These are phyloP conservation scores for Dendrobium nobile DNA, from an alignment of 106 monocot species.

Conservation along the genomic window DNA sequence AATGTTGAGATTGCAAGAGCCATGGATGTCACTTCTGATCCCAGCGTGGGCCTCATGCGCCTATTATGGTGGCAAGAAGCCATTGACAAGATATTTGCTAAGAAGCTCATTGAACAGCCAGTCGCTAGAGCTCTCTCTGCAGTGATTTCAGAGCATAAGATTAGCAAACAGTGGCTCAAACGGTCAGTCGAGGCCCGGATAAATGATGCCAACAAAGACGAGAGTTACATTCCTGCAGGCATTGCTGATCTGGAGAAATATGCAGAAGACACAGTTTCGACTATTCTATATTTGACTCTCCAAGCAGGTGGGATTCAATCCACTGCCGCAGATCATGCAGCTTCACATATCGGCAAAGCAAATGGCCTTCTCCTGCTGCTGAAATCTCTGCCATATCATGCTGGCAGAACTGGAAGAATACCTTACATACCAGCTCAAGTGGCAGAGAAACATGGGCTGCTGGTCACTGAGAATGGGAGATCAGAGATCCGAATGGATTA, in stretches of 20 bases:
- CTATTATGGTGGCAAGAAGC: conserved; percentile 93
- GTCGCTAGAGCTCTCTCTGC: conserved; percentile 67
- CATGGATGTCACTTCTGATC: conserved; percentile 81
- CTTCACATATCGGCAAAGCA: conserved; percentile 91
- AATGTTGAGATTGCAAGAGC: conserved; percentile 83
- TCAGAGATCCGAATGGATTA: conserved; percentile 45
- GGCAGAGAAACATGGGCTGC: conserved; percentile 55
- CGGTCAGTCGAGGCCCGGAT: conserved; percentile 73
- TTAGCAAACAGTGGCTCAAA: conserved; percentile 85
- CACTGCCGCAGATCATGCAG: conserved; percentile 82
- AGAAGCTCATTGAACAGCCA: conserved; percentile 70
- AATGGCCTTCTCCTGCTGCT: conserved; percentile 74
- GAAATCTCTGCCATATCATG: conserved; percentile 80
- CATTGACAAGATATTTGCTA: conserved; percentile 54
- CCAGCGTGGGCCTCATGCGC: conserved; percentile 85
- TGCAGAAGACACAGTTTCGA: conserved; percentile 72
- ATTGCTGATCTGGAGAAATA: conserved; percentile 66
- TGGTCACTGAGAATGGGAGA: conserved; percentile 22
- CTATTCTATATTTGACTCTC: conserved; percentile 72
- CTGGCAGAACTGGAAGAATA: conserved; percentile 39
- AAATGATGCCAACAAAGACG: conserved; percentile 62
- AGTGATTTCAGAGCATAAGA: conserved; percentile 54
- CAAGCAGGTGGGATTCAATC: conserved; percentile 78
- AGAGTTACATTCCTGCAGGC: conserved; percentile 22
- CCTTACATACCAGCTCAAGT: conserved; percentile 65